Evolutionary conservation across 2,329 filamentous ascomycete genomes (phyloP).

Genomic region (Colletotrichum paranaense): DNA sequence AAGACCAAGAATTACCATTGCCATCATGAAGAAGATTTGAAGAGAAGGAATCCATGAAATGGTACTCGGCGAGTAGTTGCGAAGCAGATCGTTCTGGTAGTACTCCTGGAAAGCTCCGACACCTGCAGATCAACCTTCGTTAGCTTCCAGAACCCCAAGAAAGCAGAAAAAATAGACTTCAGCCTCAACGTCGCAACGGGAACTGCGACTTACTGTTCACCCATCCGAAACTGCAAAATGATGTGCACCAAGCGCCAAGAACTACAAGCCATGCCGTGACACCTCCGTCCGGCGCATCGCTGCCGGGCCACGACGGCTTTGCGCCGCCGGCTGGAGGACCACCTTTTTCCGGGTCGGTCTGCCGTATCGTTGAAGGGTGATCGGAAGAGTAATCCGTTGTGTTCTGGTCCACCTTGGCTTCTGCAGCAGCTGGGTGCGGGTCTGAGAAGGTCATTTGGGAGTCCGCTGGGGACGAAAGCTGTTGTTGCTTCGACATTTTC

Average conservation of each 20-base stretch:
- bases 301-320: slow-evolving; percentile 8
- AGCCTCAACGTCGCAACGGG: slow-evolving; percentile 2
- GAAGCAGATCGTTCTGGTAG: slow-evolving; percentile 62
- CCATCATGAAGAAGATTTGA: slow-evolving; percentile 66
- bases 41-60: slow-evolving; percentile 73
- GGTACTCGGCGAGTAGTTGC: slow-evolving; percentile 60
- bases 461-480: slow-evolving; percentile 14
- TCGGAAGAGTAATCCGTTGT: slow-evolving; percentile 24
- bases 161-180: not conserved
- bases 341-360: slow-evolving; percentile 15
- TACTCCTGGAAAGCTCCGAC: slow-evolving; percentile 69
- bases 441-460: slow-evolving; percentile 24
- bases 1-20: slow-evolving; percentile 48
- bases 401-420: slow-evolving; percentile 12
- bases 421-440: not conserved
- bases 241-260: slow-evolving; percentile 52
- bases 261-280: slow-evolving; percentile 51
- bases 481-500: slow-evolving; percentile 10
- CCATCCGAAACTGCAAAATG: slow-evolving; percentile 55
- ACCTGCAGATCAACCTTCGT: slow-evolving; percentile 38
- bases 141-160: not conserved
- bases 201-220: slow-evolving; percentile 41
- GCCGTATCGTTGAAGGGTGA: slow-evolving; percentile 1
- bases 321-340: not conserved
- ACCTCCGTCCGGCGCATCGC: slow-evolving; percentile 44